Percentiles rank a stretch among this genome's conserved stretches.
Conservation (phyloP, 1,284 basidiomycete species). For the Pseudozyma sp. region DNA sequence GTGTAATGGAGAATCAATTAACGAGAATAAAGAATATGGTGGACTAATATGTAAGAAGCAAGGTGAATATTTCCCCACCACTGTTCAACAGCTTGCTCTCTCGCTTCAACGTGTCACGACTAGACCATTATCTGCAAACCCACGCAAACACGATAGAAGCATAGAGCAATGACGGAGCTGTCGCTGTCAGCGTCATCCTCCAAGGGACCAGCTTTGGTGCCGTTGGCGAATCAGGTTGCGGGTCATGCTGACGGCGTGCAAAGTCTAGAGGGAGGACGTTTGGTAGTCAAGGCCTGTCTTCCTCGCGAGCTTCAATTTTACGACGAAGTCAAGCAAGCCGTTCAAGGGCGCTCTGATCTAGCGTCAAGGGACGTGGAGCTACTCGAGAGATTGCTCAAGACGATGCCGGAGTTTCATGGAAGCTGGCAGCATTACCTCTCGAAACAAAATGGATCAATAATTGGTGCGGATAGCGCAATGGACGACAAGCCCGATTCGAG, state of each 20-base stretch:
- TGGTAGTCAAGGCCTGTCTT: slow-evolving; percentile 86
- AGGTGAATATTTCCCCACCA: no score
- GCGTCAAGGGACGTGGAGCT: slow-evolving; percentile 14
- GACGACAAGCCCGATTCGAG: slow-evolving; percentile 62
- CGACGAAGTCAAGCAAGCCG: slow-evolving; percentile 72
- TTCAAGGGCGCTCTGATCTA: slow-evolving; percentile 59
- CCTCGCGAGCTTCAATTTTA: slow-evolving; percentile 85
- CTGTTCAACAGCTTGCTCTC: neutral
- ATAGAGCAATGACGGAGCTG: neutral
- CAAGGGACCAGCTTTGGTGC: slow-evolving; percentile 19
- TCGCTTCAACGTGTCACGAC: neutral
- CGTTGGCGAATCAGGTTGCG: slow-evolving; percentile 80
- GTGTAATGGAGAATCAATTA: no score
- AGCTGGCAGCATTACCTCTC: slow-evolving; percentile 31
- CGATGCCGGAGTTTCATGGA: slow-evolving; percentile 38
- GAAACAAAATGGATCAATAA: neutral
- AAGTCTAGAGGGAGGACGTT: slow-evolving; percentile 78
- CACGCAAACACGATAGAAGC: neutral
- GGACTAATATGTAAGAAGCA: no score
- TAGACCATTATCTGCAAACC: no score
- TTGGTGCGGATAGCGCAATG: slow-evolving; percentile 39
- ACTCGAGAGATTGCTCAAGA: slow-evolving; percentile 32
- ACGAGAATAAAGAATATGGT: no score
- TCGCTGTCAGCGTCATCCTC: neutral
- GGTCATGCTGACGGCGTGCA: slow-evolving; percentile 82